Evolutionary conservation across 202 grass and related monocot genomes (phyloP).

Genomic region (Brachypodium distachyon): DNA sequence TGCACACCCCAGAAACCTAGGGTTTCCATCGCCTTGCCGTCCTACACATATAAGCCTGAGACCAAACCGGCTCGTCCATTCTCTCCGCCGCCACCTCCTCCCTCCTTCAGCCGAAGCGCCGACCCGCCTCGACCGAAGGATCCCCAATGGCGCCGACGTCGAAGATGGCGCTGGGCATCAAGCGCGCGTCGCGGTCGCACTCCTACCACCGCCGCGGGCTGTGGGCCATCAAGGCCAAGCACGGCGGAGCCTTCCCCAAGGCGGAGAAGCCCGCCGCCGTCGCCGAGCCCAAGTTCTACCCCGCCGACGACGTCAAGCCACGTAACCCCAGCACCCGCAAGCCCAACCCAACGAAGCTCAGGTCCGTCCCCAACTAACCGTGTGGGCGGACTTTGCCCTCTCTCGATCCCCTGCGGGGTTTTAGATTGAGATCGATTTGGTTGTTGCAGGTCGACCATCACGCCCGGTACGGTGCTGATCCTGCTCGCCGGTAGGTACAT

Average conservation of each 20-base stretch:
- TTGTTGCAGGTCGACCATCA: conserved; percentile 55
- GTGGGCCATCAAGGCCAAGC: conserved; percentile 96
- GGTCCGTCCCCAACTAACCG: conserved; percentile 17
- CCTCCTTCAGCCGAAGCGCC: not conserved
- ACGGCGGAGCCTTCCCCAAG: conserved; percentile 74
- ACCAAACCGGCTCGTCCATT: conserved; percentile 12
- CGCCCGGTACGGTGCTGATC: conserved; percentile 88
- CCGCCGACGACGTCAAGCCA: conserved; percentile 84
- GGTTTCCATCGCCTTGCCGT: conserved; percentile 12
- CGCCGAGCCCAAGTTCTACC: conserved; percentile 72
- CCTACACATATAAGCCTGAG: conserved; percentile 1
- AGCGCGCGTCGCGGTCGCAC: conserved; percentile 73
- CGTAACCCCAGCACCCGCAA: conserved; percentile 58
- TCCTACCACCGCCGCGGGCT: conserved; percentile 82
- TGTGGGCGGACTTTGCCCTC: too few species aligned
- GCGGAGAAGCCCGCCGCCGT: conserved; percentile 35
- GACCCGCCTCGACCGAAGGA: not conserved
- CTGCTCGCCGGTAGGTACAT: conserved; percentile 91
- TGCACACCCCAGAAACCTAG: conserved; percentile 13
- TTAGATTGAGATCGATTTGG: not conserved
- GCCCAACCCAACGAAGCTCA: conserved; percentile 85
- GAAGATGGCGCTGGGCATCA: conserved; percentile 56
- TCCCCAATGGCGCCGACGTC: conserved; percentile 64
- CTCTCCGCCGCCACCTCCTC: conserved; percentile 16
- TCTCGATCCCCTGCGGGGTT: not conserved